Evolutionary conservation across 257 asterid species (phyloP).

Genomic region (Jasminum sambac): DNA sequence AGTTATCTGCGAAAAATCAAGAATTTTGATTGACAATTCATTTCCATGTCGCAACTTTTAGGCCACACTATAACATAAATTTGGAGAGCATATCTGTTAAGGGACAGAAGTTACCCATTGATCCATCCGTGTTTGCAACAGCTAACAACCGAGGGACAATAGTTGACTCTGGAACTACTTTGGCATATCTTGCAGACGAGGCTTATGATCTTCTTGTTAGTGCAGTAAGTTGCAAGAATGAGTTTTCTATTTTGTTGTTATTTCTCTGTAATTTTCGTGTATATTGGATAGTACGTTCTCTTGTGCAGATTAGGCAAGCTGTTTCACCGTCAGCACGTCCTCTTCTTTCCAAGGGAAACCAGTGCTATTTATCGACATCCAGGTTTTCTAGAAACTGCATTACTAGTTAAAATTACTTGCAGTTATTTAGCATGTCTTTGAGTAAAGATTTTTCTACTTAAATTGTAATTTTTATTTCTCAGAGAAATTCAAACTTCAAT

Average conservation of each 20-base stretch:
- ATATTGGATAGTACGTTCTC: not conserved
- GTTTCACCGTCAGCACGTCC: conserved; percentile 67
- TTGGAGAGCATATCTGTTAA: conserved; percentile 81
- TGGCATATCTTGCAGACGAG: conserved; percentile 89
- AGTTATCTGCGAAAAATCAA: not conserved
- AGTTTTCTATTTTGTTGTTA: not conserved
- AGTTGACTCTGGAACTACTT: conserved; percentile 94
- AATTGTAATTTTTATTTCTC: too few species aligned
- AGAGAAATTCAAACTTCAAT: too few species aligned
- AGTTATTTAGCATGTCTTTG: not conserved
- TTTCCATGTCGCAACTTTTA: conserved; percentile 31
- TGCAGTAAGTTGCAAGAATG: conserved; percentile 54
- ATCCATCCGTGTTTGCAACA: conserved; percentile 71
- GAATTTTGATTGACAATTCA: conserved; percentile 16
- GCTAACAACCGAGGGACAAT: conserved; percentile 77
- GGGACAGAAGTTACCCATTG: conserved; percentile 76
- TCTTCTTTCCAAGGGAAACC: conserved; percentile 63
- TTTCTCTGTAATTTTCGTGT: not conserved
- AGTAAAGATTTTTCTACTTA: too few species aligned
- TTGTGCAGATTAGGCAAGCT: conserved; percentile 60
- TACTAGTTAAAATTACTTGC: conserved; percentile 10
- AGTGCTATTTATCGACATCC: conserved; percentile 75
- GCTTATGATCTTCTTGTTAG: conserved; percentile 78
- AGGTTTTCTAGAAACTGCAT: conserved; percentile 45
- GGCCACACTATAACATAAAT: conserved; percentile 93